Percentiles rank a stretch among this genome's conserved stretches.
These are phyloP conservation scores for Emericellopsis atlantica DNA, from an alignment of 2,329 filamentous ascomycete genomes.

Conservation along the genomic window DNA sequence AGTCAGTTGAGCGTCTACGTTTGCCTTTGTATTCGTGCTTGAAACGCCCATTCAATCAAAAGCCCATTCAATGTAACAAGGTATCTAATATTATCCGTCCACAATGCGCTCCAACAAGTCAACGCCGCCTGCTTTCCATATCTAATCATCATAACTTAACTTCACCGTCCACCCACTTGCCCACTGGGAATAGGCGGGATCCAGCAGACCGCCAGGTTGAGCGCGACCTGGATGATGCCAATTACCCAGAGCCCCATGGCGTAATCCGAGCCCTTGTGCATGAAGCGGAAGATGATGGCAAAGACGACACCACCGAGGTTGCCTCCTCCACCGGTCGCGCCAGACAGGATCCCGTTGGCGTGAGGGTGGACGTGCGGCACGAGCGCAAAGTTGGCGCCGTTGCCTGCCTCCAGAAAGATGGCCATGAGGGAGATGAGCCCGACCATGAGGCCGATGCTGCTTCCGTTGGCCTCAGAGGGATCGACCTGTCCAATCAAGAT, in stretches of 20 bases:
- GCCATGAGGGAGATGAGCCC: conserved; percentile 67
- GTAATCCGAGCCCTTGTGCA: conserved; percentile 49
- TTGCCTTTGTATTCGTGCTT: too few relatives aligned
- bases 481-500: conserved; percentile 53
- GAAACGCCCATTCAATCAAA: too few relatives aligned
- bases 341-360: conserved; percentile 69
- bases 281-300: conserved; percentile 57
- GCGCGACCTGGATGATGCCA: conserved; percentile 57
- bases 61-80: too few relatives aligned
- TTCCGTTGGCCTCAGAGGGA: conserved; percentile 35
- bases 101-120: too few relatives aligned
- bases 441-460: conserved; percentile 46
- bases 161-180: conserved; percentile 16
- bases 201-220: conserved; percentile 53
- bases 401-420: conserved; percentile 73
- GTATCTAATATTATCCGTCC: too few relatives aligned
- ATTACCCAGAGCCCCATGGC: conserved; percentile 69
- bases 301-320: conserved; percentile 82
- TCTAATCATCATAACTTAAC: too few relatives aligned
- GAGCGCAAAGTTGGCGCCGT: conserved; percentile 77
- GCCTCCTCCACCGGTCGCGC: conserved; percentile 65
- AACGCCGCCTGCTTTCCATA: too few relatives aligned
- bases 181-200: conserved; percentile 41
- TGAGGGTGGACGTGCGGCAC: conserved; percentile 77
- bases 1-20: too few relatives aligned